These are phyloP conservation scores for Cutaneotrichosporon dermatis DNA, from an alignment of 1,284 basidiomycete genomes.

Conservation along the genomic window DNA sequence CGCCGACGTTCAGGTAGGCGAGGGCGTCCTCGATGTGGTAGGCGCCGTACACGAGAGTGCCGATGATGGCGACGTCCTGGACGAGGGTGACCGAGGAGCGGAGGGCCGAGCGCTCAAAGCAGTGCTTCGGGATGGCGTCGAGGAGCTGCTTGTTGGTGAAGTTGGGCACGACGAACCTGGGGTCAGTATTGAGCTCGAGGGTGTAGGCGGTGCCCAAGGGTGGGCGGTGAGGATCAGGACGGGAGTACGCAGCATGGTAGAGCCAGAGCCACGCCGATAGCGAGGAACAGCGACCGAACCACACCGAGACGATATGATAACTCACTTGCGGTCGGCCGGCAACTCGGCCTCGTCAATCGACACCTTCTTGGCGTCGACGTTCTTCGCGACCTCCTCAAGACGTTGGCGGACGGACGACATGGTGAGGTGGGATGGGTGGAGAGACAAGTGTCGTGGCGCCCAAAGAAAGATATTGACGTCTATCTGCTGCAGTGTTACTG, in stretches of 20 bases:
- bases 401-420: constrained; percentile 16
- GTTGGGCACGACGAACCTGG: constrained; percentile 46
- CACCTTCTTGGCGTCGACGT: constrained; percentile 7
- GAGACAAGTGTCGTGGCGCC: not conserved
- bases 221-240: no score
- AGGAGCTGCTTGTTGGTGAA: constrained; percentile 58
- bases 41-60: constrained; percentile 64
- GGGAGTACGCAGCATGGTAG: no score
- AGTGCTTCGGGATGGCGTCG: constrained; percentile 76
- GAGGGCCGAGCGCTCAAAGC: constrained; percentile 85
- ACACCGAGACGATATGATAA: not conserved
- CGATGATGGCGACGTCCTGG: constrained; percentile 71
- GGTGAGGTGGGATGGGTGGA: constrained; percentile 1
- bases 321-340: constrained; percentile 10
- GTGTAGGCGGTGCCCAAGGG: not conserved
- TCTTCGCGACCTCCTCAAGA: constrained; percentile 2
- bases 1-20: not conserved
- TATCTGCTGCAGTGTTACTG: no score
- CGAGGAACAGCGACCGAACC: not conserved
- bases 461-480: no score
- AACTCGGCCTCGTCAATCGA: constrained; percentile 8
- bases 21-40: constrained; percentile 60
- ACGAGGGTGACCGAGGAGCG: constrained; percentile 73
- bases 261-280: no score
- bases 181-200: not conserved